phyloP scores from a whole-genome alignment of 2,329 filamentous ascomycete species.

The Fusarium cicatricum region DNA sequence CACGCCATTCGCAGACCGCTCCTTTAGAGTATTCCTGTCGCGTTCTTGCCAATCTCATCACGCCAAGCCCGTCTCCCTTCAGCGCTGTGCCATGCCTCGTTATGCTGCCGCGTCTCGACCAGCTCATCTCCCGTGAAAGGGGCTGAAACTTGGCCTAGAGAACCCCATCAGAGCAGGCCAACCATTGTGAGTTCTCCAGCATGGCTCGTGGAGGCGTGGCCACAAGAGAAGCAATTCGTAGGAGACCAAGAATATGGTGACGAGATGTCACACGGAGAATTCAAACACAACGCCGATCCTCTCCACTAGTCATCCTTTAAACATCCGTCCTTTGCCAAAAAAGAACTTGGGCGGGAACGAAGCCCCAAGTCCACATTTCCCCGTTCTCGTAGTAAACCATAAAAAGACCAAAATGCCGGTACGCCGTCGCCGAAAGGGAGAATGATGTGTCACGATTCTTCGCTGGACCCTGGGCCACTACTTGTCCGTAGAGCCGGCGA shows the following conservation, averaged over 20 bases:
- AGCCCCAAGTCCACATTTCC: constrained; percentile 21
- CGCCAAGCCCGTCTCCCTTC: constrained; percentile 2
- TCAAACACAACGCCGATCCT: constrained; percentile 39
- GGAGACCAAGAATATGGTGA: constrained; percentile 27
- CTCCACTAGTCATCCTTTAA: constrained; percentile 27
- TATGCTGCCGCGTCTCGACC: constrained; percentile 31
- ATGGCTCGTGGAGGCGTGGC: constrained; percentile 7
- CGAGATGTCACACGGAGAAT: constrained; percentile 25
- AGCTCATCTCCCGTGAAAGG: constrained; percentile 33
- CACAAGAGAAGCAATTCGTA: constrained; percentile 7
- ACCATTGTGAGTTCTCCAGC: constrained; percentile 8
- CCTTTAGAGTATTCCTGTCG: constrained; percentile 4
- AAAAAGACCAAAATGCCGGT: constrained; percentile 33
- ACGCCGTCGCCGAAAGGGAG: constrained; percentile 41
- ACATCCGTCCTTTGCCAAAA: constrained; percentile 33
- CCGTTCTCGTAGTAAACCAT: constrained; percentile 30
- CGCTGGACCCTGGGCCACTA: constrained; percentile 49
- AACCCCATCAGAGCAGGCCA: constrained; percentile 35
- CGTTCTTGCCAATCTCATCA: constrained; percentile 39
- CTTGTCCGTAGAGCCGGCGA: constrained; percentile 56
- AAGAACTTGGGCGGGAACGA: constrained; percentile 28
- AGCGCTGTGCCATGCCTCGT: constrained; percentile 8
- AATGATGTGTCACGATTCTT: constrained; percentile 47
- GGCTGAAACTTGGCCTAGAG: constrained; percentile 29
- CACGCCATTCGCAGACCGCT: constrained; percentile 25